Base-by-base conservation (phyloP, 495 filamentous ascomycete genomes). In the Oidiodendron maius region DNA sequence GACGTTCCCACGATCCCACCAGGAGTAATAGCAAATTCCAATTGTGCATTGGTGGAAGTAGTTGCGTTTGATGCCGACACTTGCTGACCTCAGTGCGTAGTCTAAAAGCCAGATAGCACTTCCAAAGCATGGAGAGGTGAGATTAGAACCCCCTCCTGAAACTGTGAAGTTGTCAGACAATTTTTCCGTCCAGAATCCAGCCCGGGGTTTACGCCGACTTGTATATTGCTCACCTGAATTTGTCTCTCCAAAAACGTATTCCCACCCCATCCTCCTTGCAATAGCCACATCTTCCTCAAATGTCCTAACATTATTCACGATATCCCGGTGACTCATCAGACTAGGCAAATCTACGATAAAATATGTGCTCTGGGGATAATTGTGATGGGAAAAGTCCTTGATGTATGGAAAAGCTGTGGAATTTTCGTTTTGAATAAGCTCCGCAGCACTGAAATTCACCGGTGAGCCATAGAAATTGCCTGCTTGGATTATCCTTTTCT, bases 11-110 rank as follows among this genome's bases (percentile, higher is more conserved):
- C 71, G 59, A 1, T 73, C 74, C 69, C 70, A 80, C 62, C 75
- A 79, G 53, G 73, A 77, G 52, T 81, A 80, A 54, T 76, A 72
- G 32, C 73, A 79, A 58, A 76, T 74, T 2, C 75, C 76, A 5
- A 80, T 71, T 0, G 58, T 61, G 51, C 66, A 65, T 9, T 67
- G 59, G 46, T 69, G 66, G 52, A 68, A 69, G 41, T 60, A 65
- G 3, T 61, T 55, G 51, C 61, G 58, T 18, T 49, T 41, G 24
- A 69, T 54, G 18, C 62, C 63, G 23, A 68, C 30, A 21, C 50
- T 57, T 4, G 65, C 63, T 30, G 60, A 57, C 25, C 44, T 42
- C 9, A 69, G 57, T 40, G 64, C 60, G 53, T 69, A 68, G 26
- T 69, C 66, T 20, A 60, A 53, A 28, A 48, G 44, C 66, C 65